Evolutionary conservation across 164 flowering plant genomes (phyloP).

Genomic region (Macadamia integrifolia): DNA sequence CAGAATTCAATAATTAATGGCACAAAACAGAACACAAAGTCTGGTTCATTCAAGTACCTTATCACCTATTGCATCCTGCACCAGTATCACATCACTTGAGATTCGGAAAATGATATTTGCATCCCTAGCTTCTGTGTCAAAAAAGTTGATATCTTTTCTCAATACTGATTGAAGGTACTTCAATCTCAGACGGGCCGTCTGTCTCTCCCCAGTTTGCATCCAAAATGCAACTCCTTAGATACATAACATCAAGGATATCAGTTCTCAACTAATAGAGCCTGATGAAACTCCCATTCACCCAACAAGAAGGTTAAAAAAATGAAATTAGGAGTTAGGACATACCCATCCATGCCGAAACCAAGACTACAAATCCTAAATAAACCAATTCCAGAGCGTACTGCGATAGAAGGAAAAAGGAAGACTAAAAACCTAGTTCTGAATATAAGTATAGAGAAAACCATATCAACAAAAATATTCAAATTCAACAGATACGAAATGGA

Average conservation of each 20-base stretch:
- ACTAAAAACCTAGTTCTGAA: background rate
- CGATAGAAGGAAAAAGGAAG: conserved; percentile 7
- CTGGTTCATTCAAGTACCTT: conserved; percentile 36
- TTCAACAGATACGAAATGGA: background rate
- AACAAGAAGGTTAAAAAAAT: background rate
- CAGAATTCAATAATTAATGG: background rate
- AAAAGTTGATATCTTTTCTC: conserved; percentile 45
- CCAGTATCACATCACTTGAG: conserved; percentile 65
- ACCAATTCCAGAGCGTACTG: conserved; percentile 63
- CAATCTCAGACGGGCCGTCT: conserved; percentile 53
- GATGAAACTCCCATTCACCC: background rate
- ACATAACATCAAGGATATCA: conserved; percentile 3
- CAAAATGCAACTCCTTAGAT: conserved; percentile 61
- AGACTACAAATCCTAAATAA: conserved; percentile 50
- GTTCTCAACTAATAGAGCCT: background rate
- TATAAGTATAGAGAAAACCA: background rate
- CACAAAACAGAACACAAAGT: background rate
- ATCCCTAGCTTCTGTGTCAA: conserved; percentile 64
- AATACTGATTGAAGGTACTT: conserved; percentile 56
- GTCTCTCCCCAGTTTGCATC: conserved; percentile 80
- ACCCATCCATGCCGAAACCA: conserved; percentile 71
- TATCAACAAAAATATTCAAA: background rate
- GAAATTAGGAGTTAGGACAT: conserved; percentile 1
- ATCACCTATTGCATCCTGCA: conserved; percentile 81
- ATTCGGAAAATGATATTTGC: conserved; percentile 47